Evolutionary conservation across 1,139 yeast species (phyloP), one percentile per base, ranked within the genome.

Genomic region (Yamadazyma atmosphaerica): DNA sequence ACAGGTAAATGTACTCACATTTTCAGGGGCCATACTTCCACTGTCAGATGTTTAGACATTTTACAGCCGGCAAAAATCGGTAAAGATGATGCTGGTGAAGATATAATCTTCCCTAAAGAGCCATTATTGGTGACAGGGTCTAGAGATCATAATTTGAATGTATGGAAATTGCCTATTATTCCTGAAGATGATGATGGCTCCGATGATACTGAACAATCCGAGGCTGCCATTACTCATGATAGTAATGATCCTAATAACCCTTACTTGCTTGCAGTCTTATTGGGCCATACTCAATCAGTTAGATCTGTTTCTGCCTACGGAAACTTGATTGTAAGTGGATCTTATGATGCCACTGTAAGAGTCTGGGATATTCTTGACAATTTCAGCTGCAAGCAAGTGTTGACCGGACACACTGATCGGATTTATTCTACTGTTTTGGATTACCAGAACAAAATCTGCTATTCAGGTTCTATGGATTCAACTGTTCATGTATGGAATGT

Each of bases 391-490:
- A 76, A 77, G 39, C 83, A 82, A 63, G 79, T 85, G 11, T 69
- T 92, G 23, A 68, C 79, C 2, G 98, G 97, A 3, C 98, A 94
- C 60, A 77, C 80, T 11, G 94, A 89, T 50, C 77, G 87, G 45
- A 95, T 92, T 4, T 92, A 92, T 61, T 80, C 94, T 13, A 89
- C 95, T 0, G 86, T 89, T 2, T 72, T 88, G 51, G 96, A 92
- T 56, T 77, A 78, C 49, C 72, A 79, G 43, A 73, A 89, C 42
- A 79, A 83, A 52, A 72, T 92, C 32, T 90, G 98, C 54, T 85
- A 86, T 43, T 86, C 97, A 1, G 97, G 98, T 0, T 85, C 96
- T 7, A 83, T 89, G 84, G 98, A 92, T 59, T 79, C 88, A 49
- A 80, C 86, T 3, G 89, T 92, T 37, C 82, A 84, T 56, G 82